Evolutionary conservation across 2,329 filamentous ascomycete genomes (phyloP), one percentile per base, ranked within the genome.

Genomic region (Xylariales sp.): DNA sequence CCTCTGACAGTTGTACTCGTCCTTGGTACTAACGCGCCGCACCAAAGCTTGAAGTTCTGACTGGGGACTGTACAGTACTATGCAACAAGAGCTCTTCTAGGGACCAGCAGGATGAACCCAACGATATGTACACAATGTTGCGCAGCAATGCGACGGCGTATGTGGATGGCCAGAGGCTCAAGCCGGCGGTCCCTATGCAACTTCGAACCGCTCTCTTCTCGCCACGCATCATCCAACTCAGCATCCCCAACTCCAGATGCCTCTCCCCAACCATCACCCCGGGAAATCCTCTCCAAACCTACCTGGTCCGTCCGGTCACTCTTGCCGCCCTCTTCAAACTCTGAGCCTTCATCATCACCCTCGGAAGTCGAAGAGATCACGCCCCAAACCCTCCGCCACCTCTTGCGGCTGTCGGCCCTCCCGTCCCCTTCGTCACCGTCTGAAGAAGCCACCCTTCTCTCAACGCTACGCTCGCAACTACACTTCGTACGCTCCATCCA

Each of bases 401-500:
- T 97, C 8, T 82, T 96, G 25, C 86, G 87, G 14, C 82, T 97
- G 28, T 95, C 90, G 4, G 90, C 91, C 11, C 82, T 98, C 0
- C 89, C 91, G 0, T 74, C 74, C 1, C 89, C 91, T 0, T 65
- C 71, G 14, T 71, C 71, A 2, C 50, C 68, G 2, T 70, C 70
- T 38, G 82, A 89, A 52, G 84, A 95, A 59, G 55, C 68, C 0
- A 65, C 71, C 19, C 88, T 95, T 78, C 74, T 95, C 3, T 59
- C 74, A 16, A 90, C 84, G 1, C 74, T 98, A 2, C 75, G 82
- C 39, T 80, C 85, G 22, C 93, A 98, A 59, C 76, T 98, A 0
- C 84, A 86, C 55, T 98, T 98, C 57, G 89, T 97, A n/a, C 82
- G 79, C 46, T 80, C 88, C 47, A 82, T 97, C 15, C 90, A 95